Evolutionary conservation across 2,329 filamentous ascomycete genomes (phyloP).

Genomic region (Diaporthe batatas): DNA sequence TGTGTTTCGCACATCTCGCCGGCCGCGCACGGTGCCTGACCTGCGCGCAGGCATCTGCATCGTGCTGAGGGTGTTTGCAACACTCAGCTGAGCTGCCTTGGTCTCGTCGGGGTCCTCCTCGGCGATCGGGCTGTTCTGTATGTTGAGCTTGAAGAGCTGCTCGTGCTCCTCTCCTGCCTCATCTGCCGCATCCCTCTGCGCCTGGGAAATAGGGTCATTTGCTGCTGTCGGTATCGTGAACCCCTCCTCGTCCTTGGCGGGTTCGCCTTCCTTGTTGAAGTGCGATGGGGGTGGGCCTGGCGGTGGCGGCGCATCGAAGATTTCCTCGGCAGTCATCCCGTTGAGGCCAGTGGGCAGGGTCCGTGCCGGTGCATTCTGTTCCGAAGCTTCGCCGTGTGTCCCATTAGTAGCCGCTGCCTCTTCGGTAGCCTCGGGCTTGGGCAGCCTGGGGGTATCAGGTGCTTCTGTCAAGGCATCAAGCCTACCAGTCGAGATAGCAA

Average conservation of each 20-base stretch:
- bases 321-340: constrained; percentile 60
- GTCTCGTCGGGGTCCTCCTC: constrained; percentile 83
- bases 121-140: constrained; percentile 81
- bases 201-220: constrained; percentile 77
- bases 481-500: constrained; percentile 65
- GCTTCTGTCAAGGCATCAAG: constrained; percentile 71
- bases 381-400: constrained; percentile 46
- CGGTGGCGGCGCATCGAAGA: constrained; percentile 66
- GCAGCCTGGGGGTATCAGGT: constrained; percentile 57
- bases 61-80: constrained; percentile 78
- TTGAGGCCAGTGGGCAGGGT: constrained; percentile 59
- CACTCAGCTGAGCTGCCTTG: constrained; percentile 79
- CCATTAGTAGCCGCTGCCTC: constrained; percentile 37
- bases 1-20: constrained; percentile 92
- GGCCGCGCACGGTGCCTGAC: constrained; percentile 83
- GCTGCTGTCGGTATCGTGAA: constrained; percentile 78
- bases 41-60: constrained; percentile 75
- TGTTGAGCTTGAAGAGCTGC: constrained; percentile 83
- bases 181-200: constrained; percentile 74
- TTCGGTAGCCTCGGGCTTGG: constrained; percentile 31
- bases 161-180: constrained; percentile 63
- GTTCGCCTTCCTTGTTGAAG: constrained; percentile 52
- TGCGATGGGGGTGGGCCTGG: constrained; percentile 65
- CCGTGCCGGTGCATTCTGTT: constrained; percentile 5
- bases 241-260: constrained; percentile 78